Base-by-base conservation (phyloP, 2,329 filamentous ascomycete genomes). In the Colletotrichum melonis region DNA sequence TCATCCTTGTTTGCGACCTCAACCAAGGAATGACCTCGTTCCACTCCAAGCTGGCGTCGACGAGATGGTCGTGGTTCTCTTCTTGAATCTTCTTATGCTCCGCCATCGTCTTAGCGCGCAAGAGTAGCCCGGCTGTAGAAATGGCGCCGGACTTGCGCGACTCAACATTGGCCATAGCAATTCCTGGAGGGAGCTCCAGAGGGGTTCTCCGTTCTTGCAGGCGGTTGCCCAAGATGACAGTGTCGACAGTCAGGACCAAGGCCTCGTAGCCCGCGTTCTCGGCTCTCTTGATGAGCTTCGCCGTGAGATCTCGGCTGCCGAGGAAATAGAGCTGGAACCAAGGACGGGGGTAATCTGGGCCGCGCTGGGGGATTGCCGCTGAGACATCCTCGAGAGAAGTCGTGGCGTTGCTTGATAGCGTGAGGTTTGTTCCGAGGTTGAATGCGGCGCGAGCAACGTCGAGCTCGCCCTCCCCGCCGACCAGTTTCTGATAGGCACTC, bases 361-460 rank as follows among this genome's bases (percentile, higher is more conserved):
- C 73, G 11, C 72, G 55, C 8, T 62, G 57, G 11, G 74, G 67
- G 1, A 76, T 59, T 2, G 68, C 68, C 5, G 69, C n/a, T 7
- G 76, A 75, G 9, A 81, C 78, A 63, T 81, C 79, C 62, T 81
- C 79, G 4, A 80, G 74, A 1, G 76, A 76, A 2, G 78, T 79
- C 4, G 79, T 79, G 0, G 79, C 76, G 55, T 78, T 76, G 0
- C 76, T 78, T 1, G 78, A 80, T 2, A 81, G 72, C 0, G 76
- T 79, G 57, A 81, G 70, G 60, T 78, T 80, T 2, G 76, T 74
- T 1, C 76, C 75, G n/a, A 80, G 52, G 1, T 65, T 62, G 9
- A 46, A 67, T 4, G 77, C 77, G 3, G 80, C 80, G 26, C 77
- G 74, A 0, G 78, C 78, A 3, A 78, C 74, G 63, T 80, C 79